Base-by-base conservation (phyloP, 2,329 filamentous ascomycete species). In the Penicillium paneum region DNA sequence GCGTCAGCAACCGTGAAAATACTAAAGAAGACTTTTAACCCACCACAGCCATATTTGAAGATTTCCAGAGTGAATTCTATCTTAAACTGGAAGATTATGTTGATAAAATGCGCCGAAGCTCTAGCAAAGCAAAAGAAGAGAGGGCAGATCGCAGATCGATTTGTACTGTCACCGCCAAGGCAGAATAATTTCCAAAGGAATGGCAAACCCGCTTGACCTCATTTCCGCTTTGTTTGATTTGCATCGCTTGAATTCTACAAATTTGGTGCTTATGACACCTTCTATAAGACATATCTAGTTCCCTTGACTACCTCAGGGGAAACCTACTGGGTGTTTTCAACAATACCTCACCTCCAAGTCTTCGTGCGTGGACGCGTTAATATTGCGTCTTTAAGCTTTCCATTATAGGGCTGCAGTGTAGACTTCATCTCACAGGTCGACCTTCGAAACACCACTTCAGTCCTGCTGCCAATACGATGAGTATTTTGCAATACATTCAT, bases 41-140 rank as follows among this genome's bases (percentile, higher is more conserved):
- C 53, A 75, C 73, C 55, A 66, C 70, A 67, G 72, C 71, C 73
- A 75, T 75, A 49, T 40, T 65, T 46, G 57, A 28, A 46, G 8
- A 53, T 8, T 52, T 55, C 19, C 52, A 44, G 44, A 35, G 28
- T n/a, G 32, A 48, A 36, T n/a, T n/a, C 5, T 38, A 13, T 36
- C 26, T 35, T 34, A 26, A 17, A 26, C 36, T 32, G 32, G 32
- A 46, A 53, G 11, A 44, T 17, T 35, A 35, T 42, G 53, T 43
- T 49, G 44, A 21, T 24, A 19, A 55, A 44, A 49, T 40, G 35
- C 40, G 29, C 36, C 41, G 36, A 38, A 49, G 36, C 41, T 48
- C 51, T 40, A 49, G 48, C 49, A 43, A 54, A 49, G 52, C 41
- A 55, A 50, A 52, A 48, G 49, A 47, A 36, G 38, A 41, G 38